Conservation (phyloP, 345 rosid species). For the Aethionema arabicum region DNA sequence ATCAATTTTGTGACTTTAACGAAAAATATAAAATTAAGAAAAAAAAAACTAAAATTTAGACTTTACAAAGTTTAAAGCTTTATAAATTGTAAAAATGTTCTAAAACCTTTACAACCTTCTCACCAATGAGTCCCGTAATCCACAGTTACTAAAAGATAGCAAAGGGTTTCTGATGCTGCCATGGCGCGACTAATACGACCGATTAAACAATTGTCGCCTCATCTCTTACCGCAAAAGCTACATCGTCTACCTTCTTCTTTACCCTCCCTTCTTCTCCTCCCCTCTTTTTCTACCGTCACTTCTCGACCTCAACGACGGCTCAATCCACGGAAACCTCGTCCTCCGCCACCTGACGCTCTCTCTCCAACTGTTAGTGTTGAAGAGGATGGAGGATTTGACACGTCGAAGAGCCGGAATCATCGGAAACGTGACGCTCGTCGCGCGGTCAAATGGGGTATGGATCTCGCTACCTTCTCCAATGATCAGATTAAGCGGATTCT, state of each 20-base stretch:
- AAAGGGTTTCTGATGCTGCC: no score
- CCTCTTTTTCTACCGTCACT: slow-evolving; percentile 24
- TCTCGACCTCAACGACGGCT: slow-evolving; percentile 41
- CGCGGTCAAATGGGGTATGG: slow-evolving; percentile 79
- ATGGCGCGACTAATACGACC: slow-evolving; percentile 37
- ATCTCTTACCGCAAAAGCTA: slow-evolving; percentile 10
- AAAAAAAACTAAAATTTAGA: no score
- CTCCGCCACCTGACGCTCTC: slow-evolving; percentile 33
- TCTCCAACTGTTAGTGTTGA: slow-evolving; percentile 33
- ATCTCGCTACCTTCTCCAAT: slow-evolving; percentile 67
- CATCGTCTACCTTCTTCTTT: slow-evolving; percentile 19
- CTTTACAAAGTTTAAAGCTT: no score
- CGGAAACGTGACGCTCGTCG: slow-evolving; percentile 91
- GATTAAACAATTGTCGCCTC: slow-evolving; percentile 28
- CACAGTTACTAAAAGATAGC: no score
- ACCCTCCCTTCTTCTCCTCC: slow-evolving; percentile 20
- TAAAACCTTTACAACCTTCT: no score
- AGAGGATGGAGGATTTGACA: slow-evolving; percentile 47
- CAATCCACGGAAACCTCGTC: slow-evolving; percentile 39
- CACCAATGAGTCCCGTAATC: no score
- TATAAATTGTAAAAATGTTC: no score
- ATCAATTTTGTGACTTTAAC: no score
- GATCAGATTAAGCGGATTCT: slow-evolving; percentile 68
- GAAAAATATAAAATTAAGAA: no score
- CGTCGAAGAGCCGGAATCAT: slow-evolving; percentile 68